These are phyloP conservation scores for Monosporascus sp. DNA, from an alignment of 2,329 filamentous ascomycete species.

Conservation along the genomic window DNA sequence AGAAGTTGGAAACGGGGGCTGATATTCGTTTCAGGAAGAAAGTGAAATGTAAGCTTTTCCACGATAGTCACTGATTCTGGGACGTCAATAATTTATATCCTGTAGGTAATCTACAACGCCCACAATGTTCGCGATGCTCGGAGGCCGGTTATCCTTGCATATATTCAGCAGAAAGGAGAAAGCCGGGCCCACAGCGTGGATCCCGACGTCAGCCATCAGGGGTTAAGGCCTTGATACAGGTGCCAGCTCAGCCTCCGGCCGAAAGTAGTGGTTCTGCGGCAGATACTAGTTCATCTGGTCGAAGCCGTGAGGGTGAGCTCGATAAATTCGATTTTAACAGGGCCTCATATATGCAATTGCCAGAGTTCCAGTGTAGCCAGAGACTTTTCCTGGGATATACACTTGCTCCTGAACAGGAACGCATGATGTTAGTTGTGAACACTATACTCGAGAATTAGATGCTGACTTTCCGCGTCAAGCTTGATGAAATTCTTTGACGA, in stretches of 20 bases:
- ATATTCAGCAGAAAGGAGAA: constrained; percentile 24
- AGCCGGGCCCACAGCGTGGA: constrained; percentile 27
- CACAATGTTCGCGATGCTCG: constrained; percentile 28
- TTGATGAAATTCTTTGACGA: constrained; percentile 24
- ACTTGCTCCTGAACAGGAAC: constrained; percentile 13
- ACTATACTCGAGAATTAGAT: not conserved
- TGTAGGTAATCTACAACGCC: constrained; percentile 25
- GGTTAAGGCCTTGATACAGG: not conserved
- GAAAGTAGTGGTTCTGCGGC: not conserved
- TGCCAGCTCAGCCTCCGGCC: not conserved
- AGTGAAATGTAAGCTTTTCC: constrained; percentile 18
- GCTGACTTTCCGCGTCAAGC: constrained; percentile 2
- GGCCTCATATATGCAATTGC: constrained; percentile 3
- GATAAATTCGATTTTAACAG: constrained; percentile 4
- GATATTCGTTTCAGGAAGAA: constrained; percentile 16
- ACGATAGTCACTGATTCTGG: not conserved
- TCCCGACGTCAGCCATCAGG: constrained; percentile 12
- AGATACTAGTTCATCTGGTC: not conserved
- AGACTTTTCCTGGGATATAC: constrained; percentile 14
- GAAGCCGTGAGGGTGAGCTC: not conserved
- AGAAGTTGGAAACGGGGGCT: not conserved
- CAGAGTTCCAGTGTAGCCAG: not conserved
- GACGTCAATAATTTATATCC: not conserved
- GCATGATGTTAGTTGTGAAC: constrained; percentile 12
- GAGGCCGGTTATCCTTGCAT: constrained; percentile 22